Evolutionary conservation across 805 yeast species (phyloP), one percentile per base, ranked within the genome.

Genomic region (Debaryomyces prosopidis): DNA sequence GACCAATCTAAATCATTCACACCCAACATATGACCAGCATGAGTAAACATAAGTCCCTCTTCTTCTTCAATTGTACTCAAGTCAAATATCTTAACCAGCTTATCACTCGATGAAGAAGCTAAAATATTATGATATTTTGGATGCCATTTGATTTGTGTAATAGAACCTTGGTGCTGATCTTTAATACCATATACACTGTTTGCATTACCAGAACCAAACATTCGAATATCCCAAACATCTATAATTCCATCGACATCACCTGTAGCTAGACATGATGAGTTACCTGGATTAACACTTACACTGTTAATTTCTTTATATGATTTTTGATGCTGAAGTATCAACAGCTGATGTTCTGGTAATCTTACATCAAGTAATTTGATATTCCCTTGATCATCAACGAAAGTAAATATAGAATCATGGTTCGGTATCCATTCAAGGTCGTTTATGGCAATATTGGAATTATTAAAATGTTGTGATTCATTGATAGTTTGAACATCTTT

Each of bases 1-100:
- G 87, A 86, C 97, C 97, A 91, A 28, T 81, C 76, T 23, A 89
- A 66, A 55, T 90, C 97, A 52, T 85, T 87, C 2, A 91, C 88
- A 3, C 92, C 90, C n/a, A 85, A 70, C 78, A 85, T 77, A 62
- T 91, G 98, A 0, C 97, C 97, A 3, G 83, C 85, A 64, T 91
- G 98, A 3, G 75, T 73, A 58, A 91, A 90, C 6, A 81, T 37
- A 42, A 77, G 57, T 8, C 49, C 41, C 54, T 63, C 58, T 3
- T 56, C 55, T 4, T 54, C 48, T 6, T 51, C 53, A 3, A 51
- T 46, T 16, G 54, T 49, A 4, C 73, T 50, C 3, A 80, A 59
- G 54, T 87, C 86, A 80, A 84, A 82, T 2, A 89, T 32, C 54
- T 80, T 81, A 8, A 85, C 89, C 39, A 75, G 54, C 1, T 80